These are phyloP conservation scores for Teunomyces cretensis DNA, from an alignment of 805 yeast species.

Conservation along the genomic window DNA sequence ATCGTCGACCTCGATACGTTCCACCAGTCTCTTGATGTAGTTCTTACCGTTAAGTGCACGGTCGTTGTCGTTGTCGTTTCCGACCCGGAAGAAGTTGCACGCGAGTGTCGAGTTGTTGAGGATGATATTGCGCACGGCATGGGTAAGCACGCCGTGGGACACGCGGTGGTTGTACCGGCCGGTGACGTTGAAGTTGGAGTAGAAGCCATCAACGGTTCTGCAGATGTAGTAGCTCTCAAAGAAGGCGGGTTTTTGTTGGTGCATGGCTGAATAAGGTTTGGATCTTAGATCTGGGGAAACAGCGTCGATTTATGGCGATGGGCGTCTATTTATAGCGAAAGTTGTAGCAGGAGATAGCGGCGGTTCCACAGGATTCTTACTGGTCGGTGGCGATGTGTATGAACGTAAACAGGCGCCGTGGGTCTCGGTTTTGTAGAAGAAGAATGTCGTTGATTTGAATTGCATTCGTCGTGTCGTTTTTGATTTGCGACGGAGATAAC, in stretches of 20 bases:
- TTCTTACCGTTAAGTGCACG: background rate
- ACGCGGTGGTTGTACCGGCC: slow-evolving; percentile 16
- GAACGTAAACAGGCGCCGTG: no score
- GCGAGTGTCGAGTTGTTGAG: slow-evolving; percentile 10
- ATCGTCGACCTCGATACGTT: background rate
- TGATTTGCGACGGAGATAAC: no score
- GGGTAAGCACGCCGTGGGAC: background rate
- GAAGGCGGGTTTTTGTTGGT: slow-evolving; percentile 15
- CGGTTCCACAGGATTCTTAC: no score
- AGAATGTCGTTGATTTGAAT: no score
- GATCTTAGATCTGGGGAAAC: no score
- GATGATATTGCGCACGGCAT: slow-evolving; percentile 2
- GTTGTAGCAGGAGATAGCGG: no score
- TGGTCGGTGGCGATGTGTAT: no score
- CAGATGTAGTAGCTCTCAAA: slow-evolving; percentile 23
- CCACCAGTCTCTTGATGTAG: background rate
- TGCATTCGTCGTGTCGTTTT: no score
- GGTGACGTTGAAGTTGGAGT: slow-evolving; percentile 24
- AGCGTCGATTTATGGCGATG: no score
- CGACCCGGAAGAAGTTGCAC: slow-evolving; percentile 17
- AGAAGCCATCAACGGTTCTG: slow-evolving; percentile 17
- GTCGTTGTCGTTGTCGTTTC: slow-evolving; percentile 1
- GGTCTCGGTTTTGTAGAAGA: no score
- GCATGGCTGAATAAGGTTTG: background rate
- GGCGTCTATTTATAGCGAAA: no score